Percentiles rank a stretch among this genome's conserved stretches.
Evolutionary conservation across 2,329 filamentous ascomycete genomes (phyloP).

Genomic region (Xylaria sp.): DNA sequence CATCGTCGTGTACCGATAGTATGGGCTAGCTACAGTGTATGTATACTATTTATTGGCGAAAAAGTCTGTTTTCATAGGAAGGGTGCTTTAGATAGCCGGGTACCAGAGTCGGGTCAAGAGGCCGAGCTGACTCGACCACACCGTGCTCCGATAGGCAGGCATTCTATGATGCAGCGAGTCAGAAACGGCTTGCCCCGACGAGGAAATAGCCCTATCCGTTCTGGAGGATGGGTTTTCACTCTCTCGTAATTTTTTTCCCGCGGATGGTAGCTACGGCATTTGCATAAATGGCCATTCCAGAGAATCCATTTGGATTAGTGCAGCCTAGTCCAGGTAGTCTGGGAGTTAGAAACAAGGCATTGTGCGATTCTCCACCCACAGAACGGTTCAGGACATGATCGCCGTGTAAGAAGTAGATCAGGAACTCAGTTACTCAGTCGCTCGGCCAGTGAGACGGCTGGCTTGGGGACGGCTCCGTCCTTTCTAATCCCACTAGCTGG

Average conservation of each 20-base stretch:
- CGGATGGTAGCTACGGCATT: background rate
- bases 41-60: background rate
- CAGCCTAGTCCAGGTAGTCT: background rate
- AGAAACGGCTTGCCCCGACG: background rate
- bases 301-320: background rate
- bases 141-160: background rate
- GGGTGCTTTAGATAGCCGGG: background rate
- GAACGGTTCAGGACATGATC: constrained; percentile 17
- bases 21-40: background rate
- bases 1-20: background rate
- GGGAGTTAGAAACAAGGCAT: background rate
- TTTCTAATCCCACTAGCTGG: background rate
- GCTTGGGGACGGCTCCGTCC: background rate
- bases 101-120: background rate
- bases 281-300: background rate
- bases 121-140: constrained; percentile 13
- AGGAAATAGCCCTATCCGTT: background rate
- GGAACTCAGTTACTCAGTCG: background rate
- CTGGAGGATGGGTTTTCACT: background rate
- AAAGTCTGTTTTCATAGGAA: background rate
- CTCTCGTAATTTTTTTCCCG: background rate
- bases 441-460: background rate
- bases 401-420: background rate
- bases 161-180: background rate
- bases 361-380: background rate